These are phyloP conservation scores for Elsinoe perseae DNA, from an alignment of 2,329 filamentous ascomycete genomes.

Conservation along the genomic window DNA sequence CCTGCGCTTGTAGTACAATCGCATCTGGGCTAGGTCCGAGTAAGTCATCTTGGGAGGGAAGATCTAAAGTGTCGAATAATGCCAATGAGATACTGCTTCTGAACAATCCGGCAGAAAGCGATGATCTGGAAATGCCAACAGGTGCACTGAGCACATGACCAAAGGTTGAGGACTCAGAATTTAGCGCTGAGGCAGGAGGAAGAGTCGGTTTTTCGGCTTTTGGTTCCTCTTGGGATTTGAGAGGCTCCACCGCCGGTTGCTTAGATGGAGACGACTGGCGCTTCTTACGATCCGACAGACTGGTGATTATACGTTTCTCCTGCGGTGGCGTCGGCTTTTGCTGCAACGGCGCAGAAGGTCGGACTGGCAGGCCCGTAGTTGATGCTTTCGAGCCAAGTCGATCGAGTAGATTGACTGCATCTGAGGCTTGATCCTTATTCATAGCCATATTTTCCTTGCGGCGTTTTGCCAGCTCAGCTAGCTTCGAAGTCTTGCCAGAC, in stretches of 20 bases:
- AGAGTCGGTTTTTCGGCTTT: not conserved
- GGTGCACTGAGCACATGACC: slow-evolving; percentile 16
- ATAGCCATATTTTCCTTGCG: slow-evolving; percentile 61
- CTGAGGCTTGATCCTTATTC: slow-evolving; percentile 40
- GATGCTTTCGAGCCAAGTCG: slow-evolving; percentile 32
- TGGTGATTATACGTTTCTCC: not conserved
- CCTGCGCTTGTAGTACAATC: slow-evolving; percentile 74
- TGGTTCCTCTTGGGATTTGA: not conserved
- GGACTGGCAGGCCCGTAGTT: not conserved
- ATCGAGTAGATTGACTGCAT: slow-evolving; percentile 38
- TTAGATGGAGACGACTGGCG: slow-evolving; percentile 9
- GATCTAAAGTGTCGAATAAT: not conserved
- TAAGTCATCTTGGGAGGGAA: slow-evolving; percentile 52
- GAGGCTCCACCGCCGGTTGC: not conserved
- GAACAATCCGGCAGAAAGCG: not conserved
- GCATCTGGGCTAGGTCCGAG: slow-evolving; percentile 86
- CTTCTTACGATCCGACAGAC: slow-evolving; percentile 15
- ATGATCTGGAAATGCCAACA: not conserved
- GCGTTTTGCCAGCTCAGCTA: slow-evolving; percentile 81
- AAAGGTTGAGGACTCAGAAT: slow-evolving; percentile 17
- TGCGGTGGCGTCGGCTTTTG: not conserved
- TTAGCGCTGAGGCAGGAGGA: slow-evolving; percentile 9
- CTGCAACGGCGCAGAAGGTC: not conserved
- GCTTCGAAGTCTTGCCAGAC: slow-evolving; percentile 72
- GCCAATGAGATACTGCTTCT: not conserved